Evolutionary conservation across 768 basidiomycete species (phyloP).

Genomic region (Boletus tomentosulus): DNA sequence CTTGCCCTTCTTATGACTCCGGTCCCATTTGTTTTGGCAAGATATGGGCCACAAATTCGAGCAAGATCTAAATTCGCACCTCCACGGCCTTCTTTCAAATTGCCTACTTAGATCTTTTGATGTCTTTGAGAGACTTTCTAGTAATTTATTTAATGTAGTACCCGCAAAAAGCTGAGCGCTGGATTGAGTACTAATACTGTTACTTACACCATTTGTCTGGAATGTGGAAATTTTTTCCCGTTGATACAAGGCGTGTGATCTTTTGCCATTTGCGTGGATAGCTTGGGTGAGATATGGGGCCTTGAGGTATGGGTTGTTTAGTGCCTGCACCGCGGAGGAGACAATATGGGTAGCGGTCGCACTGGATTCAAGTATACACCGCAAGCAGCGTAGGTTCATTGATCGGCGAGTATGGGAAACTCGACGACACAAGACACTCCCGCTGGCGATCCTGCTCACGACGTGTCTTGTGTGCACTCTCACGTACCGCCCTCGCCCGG

Average conservation of each 20-base stretch:
- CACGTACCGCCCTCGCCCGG: too few species aligned
- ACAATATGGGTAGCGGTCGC: too few species aligned
- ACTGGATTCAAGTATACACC: too few species aligned
- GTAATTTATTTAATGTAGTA: constrained; percentile 1
- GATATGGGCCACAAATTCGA: constrained; percentile 42
- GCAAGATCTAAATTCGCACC: constrained; percentile 42
- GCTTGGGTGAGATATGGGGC: too few species aligned
- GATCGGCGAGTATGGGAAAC: too few species aligned
- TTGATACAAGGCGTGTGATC: background rate
- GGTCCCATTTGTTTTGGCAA: constrained; percentile 45
- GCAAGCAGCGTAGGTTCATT: too few species aligned
- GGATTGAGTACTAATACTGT: background rate
- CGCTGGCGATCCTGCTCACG: too few species aligned
- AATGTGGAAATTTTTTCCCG: background rate
- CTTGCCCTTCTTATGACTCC: constrained; percentile 50
- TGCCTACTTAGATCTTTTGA: constrained; percentile 5
- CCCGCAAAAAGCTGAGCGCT: background rate
- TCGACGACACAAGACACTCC: too few species aligned
- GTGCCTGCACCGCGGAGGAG: too few species aligned
- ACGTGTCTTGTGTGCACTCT: too few species aligned
- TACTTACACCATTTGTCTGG: background rate
- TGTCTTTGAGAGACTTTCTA: background rate
- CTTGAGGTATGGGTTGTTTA: too few species aligned
- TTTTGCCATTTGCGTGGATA: too few species aligned
- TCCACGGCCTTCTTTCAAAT: constrained; percentile 12